Percentiles rank a stretch among this genome's conserved stretches.
phyloP scores from a whole-genome alignment of 148 eudicot genomes.

The Vaccinium darrowii region DNA sequence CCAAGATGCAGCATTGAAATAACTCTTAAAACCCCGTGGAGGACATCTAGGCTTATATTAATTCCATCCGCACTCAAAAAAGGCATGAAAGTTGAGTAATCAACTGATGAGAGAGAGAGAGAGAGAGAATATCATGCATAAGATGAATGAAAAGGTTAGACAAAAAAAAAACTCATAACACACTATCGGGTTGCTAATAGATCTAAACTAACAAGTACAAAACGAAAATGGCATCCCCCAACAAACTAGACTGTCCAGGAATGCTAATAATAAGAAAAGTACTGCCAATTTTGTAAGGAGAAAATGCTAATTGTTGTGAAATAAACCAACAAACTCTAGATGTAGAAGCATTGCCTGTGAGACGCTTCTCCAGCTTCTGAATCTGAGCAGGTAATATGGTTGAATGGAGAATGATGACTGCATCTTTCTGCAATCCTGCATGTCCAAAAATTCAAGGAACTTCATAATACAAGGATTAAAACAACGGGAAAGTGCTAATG shows the following conservation, averaged over 20 bases:
- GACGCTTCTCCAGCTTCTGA: conserved; percentile 63
- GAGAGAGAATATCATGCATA: not conserved
- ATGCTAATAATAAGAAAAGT: not conserved
- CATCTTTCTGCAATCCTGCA: conserved; percentile 66
- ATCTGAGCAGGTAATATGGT: conserved; percentile 43
- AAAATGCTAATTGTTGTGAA: not conserved
- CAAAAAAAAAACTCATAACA: not conserved
- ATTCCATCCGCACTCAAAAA: not conserved
- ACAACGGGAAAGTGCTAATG: not conserved
- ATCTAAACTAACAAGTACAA: conserved; percentile 1
- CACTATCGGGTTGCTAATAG: not conserved
- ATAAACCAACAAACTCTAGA: not conserved
- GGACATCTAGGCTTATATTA: not conserved
- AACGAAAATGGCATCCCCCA: not conserved
- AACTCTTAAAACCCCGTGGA: not conserved
- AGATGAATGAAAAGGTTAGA: not conserved
- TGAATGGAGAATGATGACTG: conserved; percentile 57
- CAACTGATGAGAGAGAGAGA: not conserved
- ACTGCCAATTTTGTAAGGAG: not conserved
- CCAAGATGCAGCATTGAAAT: not conserved
- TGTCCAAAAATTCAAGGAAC: conserved; percentile 1
- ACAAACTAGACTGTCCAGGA: not conserved
- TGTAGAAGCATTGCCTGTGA: conserved; percentile 45
- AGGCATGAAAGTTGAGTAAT: not conserved
- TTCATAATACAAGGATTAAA: not conserved